Conservation (phyloP, 1,284 basidiomycete genomes). For the Tilletiopsis washingtonensis region DNA sequence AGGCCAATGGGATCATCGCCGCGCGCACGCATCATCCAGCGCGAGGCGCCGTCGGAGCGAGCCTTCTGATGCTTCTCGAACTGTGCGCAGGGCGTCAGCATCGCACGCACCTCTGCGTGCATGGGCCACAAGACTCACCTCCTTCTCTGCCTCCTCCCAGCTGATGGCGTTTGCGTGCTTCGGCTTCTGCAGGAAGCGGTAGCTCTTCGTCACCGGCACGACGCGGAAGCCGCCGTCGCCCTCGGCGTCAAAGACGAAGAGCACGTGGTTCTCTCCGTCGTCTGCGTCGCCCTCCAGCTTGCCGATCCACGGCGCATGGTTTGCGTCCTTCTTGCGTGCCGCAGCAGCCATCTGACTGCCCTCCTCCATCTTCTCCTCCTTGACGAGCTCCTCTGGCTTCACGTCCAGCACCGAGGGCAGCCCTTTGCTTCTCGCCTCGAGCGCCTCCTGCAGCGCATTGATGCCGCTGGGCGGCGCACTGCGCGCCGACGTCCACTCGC, state of each 20-base stretch:
- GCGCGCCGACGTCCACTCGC: conserved; percentile 40
- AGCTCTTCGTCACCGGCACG: conserved; percentile 39
- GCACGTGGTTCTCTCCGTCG: conserved; percentile 21
- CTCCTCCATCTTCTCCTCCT: conserved; percentile 10
- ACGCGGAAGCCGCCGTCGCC: conserved; percentile 43
- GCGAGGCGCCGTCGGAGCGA: background rate
- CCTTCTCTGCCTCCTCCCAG: conserved; percentile 8
- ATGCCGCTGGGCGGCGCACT: conserved; percentile 30
- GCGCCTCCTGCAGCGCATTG: conserved; percentile 17
- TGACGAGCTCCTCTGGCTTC: conserved; percentile 11
- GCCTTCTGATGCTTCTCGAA: background rate
- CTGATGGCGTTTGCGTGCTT: conserved; percentile 14
- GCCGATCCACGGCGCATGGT: conserved; percentile 45
- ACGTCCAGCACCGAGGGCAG: conserved; percentile 17
- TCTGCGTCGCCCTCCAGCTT: conserved; percentile 41
- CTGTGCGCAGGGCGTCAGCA: background rate
- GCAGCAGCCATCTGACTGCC: too few relatives aligned
- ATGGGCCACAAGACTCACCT: background rate
- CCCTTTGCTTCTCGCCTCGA: conserved; percentile 7
- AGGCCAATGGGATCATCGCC: background rate
- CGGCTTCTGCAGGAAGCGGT: conserved; percentile 45
- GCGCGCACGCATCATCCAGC: background rate
- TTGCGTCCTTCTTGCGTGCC: background rate
- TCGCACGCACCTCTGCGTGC: background rate
- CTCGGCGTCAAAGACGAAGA: conserved; percentile 44